phyloP scores from a whole-genome alignment of 2,329 filamentous ascomycete genomes.

The Dryadomyces quercus-mongolicae region DNA sequence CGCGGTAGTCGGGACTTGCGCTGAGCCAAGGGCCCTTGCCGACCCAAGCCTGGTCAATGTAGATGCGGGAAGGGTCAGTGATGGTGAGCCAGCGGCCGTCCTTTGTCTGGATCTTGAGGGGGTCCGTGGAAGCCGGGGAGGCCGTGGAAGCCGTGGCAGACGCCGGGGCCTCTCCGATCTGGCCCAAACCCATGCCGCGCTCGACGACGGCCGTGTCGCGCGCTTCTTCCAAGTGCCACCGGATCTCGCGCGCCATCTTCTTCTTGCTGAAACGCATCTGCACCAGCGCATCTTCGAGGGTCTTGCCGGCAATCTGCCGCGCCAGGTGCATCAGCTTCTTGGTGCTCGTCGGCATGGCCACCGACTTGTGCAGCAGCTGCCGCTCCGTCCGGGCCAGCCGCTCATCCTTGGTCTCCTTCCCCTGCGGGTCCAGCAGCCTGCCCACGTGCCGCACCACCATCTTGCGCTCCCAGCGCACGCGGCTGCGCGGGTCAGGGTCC shows the following conservation, averaged over 20 bases:
- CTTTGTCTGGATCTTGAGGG: slow-evolving; percentile 55
- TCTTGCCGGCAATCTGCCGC: slow-evolving; percentile 83
- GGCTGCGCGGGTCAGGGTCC: slow-evolving; percentile 62
- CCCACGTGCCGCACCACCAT: slow-evolving; percentile 69
- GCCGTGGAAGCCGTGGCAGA: slow-evolving; percentile 13
- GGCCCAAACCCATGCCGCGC: slow-evolving; percentile 71
- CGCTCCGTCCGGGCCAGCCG: slow-evolving; percentile 54
- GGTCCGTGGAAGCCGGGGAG: background rate
- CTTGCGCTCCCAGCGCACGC: slow-evolving; percentile 68
- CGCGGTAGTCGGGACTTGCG: slow-evolving; percentile 57
- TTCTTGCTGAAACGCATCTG: slow-evolving; percentile 97
- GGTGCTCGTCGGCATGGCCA: slow-evolving; percentile 67
- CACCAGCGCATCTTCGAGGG: slow-evolving; percentile 81
- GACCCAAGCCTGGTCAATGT: slow-evolving; percentile 89
- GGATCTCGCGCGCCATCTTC: slow-evolving; percentile 72
- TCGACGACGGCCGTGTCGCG: slow-evolving; percentile 68
- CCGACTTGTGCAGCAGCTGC: slow-evolving; percentile 45
- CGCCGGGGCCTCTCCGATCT: slow-evolving; percentile 15
- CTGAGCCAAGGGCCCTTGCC: slow-evolving; percentile 50
- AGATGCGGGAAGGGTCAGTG: slow-evolving; percentile 66
- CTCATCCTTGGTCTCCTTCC: slow-evolving; percentile 42
- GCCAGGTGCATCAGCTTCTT: slow-evolving; percentile 88
- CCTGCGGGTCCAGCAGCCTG: slow-evolving; percentile 50
- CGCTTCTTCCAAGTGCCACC: slow-evolving; percentile 68
- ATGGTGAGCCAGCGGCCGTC: slow-evolving; percentile 62